Base-by-base conservation (phyloP, 345 rosid genomes). In the Excoecaria cochinchinensis region DNA sequence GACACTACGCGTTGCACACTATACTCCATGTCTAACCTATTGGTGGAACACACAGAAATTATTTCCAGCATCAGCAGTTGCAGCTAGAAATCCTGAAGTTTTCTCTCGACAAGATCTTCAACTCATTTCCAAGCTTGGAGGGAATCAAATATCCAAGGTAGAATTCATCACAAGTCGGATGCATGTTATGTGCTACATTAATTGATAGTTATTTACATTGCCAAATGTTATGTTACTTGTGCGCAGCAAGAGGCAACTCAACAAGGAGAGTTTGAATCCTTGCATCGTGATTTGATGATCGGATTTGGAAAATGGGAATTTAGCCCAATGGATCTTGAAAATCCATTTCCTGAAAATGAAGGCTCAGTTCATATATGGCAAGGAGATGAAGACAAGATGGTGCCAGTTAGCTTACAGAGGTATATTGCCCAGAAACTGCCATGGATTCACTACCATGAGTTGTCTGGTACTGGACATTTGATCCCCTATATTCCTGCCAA, bases 351-450 rank as follows among this genome's bases (percentile, higher is more conserved):
- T 19, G 39, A 79, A 42, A 72, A 61, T 22, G 83, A 76, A 68
- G 80, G 80, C 22, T 72, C 83, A 3, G 74, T 80, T 38, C 83
- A 80, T 61, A 55, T 80, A 53, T 80, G 83, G 83, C 80, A 80
- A 0, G 83, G 80, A 31, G 80, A 72, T 9, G 77, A 72, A 4
- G 83, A 80, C 70, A 62, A 69, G 61, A 21, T 80, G 53, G 80
- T 76, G 21, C 83, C 80, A n/a, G 74, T 13, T 13, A 67, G 16
- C 12, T n/a, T 80, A 74, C 79, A 80, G 74, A 70, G 80, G 22
- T 80, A 71, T 57, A 80, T 80, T 6, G 76, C 58, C 5, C 50
- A 67, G 36, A 67, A 55, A 61, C 77, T 67, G 22, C 60, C 76
- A 11, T 80, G 83, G 83, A 80, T 80, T 16, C 64, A 51, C 16